Evolutionary conservation across 2,329 filamentous ascomycete species (phyloP).

Genomic region (Apiospora phragmitis): DNA sequence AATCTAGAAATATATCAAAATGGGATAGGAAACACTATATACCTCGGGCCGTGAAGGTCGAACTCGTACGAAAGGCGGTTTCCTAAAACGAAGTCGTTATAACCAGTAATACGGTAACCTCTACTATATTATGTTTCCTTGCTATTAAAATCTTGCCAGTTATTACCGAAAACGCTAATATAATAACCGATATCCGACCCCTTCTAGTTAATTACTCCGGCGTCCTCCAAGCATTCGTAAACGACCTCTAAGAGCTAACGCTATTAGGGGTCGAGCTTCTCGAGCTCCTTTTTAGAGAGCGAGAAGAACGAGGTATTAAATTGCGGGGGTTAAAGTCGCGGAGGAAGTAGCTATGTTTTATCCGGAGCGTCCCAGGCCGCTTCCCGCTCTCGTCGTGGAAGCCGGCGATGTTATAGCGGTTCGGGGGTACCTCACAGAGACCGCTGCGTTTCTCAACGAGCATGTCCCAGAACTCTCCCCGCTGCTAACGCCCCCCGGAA

Average conservation of each 20-base stretch:
- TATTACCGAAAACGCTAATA: not conserved
- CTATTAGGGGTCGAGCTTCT: conserved; percentile 40
- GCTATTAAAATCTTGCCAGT: not conserved
- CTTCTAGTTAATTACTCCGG: conserved; percentile 29
- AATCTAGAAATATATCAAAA: no score
- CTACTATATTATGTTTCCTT: not conserved
- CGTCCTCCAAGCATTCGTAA: conserved; percentile 41
- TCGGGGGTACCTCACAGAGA: conserved; percentile 19
- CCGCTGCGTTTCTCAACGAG: conserved; percentile 23
- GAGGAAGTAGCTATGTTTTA: conserved; percentile 26
- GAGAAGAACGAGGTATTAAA: conserved; percentile 39
- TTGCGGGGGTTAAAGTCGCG: conserved; percentile 18
- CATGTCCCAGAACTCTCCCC: conserved; percentile 28
- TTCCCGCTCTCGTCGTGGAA: no score
- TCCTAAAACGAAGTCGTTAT: not conserved
- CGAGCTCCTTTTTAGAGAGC: conserved; percentile 38
- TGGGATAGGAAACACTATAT: no score
- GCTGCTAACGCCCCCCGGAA: conserved; percentile 26
- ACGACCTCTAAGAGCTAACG: conserved; percentile 37
- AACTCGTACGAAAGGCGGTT: not conserved
- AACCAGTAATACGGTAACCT: not conserved
- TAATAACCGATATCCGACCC: conserved; percentile 30
- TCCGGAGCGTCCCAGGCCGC: conserved; percentile 15
- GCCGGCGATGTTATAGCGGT: conserved; percentile 24
- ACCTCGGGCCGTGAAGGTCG: not conserved